Evolutionary conservation across 1,139 yeast species (phyloP), one percentile per base, ranked within the genome.

Genomic region (Arxiozyma bovina): DNA sequence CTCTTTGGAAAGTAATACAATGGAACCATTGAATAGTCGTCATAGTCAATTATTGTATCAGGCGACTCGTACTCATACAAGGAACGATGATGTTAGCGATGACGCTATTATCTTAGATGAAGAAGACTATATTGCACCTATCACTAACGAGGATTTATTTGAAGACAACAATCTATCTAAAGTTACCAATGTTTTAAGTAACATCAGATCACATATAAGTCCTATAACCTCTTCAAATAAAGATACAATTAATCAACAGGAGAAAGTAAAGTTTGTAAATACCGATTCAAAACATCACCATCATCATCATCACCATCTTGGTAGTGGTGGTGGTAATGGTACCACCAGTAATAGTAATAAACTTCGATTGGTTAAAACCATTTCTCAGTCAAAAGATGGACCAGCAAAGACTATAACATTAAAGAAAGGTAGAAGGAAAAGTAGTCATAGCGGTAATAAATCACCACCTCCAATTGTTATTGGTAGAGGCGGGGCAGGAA

Each of bases 401-500:
- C 8, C 46, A 4, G 12, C 21, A 11, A 45, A 45, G 34, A 18
- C 41, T 18, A 22, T 45, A 8, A 18, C 18, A 20, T n/a, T 45
- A n/a, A 45, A 45, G n/a, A 45, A 45, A 45, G 20, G 3, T 30
- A 30, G 48, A 30, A 45, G 48, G 48, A 41, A 40, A 23, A 50
- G 49, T 45, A 25, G 40, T 34, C 8, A n/a, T 21, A 22, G 23
- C 11, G n/a, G 21, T 12, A 45, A 30, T n/a, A 27, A 34, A 38
- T 21, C 18, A 21, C 52, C 48, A 23, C 53, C 54, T 11, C 49
- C 58, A 12, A 55, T 60, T 18, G 57, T 54, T 8, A 60, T 60
- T 25, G 63, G 63, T 8, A 54, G 63, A 48, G 76, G 76, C 42
- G 74, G 76, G 3, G 74, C 73, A 45, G 76, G 76, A n/a, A 73